Base-by-base conservation (phyloP, 805 yeast species). In the Wickerhamomyces queroliae region DNA sequence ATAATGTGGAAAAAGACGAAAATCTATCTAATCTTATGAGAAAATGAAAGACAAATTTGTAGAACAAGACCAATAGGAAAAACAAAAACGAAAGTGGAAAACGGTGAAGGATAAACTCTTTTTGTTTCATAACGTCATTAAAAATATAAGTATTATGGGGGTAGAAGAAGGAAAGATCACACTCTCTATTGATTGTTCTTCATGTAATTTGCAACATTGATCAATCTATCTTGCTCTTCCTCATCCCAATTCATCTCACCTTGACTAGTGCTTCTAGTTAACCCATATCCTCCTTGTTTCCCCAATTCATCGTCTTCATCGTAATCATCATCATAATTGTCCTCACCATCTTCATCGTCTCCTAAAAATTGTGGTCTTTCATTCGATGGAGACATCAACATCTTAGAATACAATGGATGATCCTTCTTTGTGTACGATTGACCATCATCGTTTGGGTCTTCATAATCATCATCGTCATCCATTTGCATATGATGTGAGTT, bases 371-470 rank as follows among this genome's bases (percentile, higher is more conserved):
- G 47, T 33, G 39, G 44, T 34, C 41, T 50, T 42, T 36, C 56
- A 36, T 36, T 47, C 33, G 36, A 49, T 41, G 49, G 58, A 3
- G 59, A 57, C 23, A 56, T 18, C 15, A 30, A 48, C 56, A 57
- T 53, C 47, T 49, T 62, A 36, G 50, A 55, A 47, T 83, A 82
- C 39, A 82, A 58, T 6, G 86, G 82, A 50, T 80, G 76, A 30
- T 70, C 63, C 19, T 71, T 67, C 55, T 76, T 80, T 38, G 78
- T 76, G 58, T 83, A 83, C 2, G 86, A 79, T 53, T 76, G 78
- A 0, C 91, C 91, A 52, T 83, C 91, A 56, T 84, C 91, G 52
- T 83, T 82, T 1, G 91, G 90, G 54, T 83, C 90, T 49, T 76
- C 77, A 51, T 83, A 82, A 44, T 80, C 89, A 43, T 83, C 88